phyloP scores from a whole-genome alignment of 345 rosid species.

The Erodium maritimum region DNA sequence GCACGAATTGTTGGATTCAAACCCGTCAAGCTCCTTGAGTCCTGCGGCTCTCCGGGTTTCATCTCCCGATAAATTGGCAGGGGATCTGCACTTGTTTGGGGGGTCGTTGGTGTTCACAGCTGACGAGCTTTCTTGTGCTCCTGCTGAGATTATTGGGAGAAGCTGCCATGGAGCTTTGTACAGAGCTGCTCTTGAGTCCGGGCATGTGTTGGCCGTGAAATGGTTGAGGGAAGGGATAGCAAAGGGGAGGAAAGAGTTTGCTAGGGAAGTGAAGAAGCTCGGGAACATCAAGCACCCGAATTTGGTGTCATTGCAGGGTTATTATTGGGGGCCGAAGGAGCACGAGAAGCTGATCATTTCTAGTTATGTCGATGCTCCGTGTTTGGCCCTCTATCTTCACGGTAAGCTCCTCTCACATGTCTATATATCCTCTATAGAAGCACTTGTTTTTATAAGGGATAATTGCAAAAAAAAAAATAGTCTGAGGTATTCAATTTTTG shows the following conservation, averaged over 20 bases:
- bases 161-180: constrained; percentile 78
- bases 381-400: constrained; percentile 67
- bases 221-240: constrained; percentile 83
- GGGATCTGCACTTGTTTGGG: constrained; percentile 64
- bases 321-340: constrained; percentile 78
- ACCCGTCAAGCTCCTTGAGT: constrained; percentile 38
- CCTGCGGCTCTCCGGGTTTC: constrained; percentile 23
- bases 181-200: constrained; percentile 63
- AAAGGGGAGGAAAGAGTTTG: constrained; percentile 71
- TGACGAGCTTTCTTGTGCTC: constrained; percentile 77
- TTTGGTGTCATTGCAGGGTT: constrained; percentile 71
- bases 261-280: constrained; percentile 81
- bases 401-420: constrained; percentile 26
- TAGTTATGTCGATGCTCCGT: constrained; percentile 42
- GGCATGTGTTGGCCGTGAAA: constrained; percentile 51
- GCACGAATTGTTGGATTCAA: constrained; percentile 44
- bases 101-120: constrained; percentile 50
- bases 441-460: too few relatives aligned
- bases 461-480: too few relatives aligned
- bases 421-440: background rate
- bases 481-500: too few relatives aligned
- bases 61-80: constrained; percentile 64
- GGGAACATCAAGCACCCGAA: constrained; percentile 76
- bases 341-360: constrained; percentile 78
- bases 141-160: constrained; percentile 74